These are phyloP conservation scores for Neofusicoccum laricinum DNA, from an alignment of 2,329 filamentous ascomycete species.

Conservation along the genomic window DNA sequence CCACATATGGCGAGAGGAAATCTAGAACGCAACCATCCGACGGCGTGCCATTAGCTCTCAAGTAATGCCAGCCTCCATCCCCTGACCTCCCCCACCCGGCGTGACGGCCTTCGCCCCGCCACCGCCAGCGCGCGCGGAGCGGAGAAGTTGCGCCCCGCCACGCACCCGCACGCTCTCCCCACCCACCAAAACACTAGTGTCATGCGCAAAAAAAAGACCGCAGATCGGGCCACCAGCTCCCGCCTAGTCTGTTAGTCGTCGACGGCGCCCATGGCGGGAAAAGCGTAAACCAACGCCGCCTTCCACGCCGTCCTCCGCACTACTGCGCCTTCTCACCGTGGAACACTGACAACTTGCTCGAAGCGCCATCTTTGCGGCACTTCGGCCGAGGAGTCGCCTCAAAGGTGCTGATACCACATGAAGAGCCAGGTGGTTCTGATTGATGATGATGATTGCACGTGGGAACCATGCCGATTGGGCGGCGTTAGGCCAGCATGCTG, in stretches of 20 bases:
- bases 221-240: background rate
- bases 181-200: conserved; percentile 10
- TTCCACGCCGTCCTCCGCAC: background rate
- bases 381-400: no score
- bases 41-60: background rate
- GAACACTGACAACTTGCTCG: no score
- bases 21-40: background rate
- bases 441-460: no score
- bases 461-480: no score
- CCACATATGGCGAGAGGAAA: background rate
- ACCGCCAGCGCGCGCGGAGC: background rate
- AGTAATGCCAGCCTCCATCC: no score
- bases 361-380: no score
- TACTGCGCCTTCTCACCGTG: background rate
- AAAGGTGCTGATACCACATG: no score
- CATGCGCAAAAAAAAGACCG: background rate
- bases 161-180: background rate
- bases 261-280: background rate
- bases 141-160: background rate
- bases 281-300: background rate
- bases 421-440: no score
- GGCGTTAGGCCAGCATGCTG: no score
- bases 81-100: no score
- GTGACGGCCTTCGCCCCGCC: conserved; percentile 2
- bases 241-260: background rate